These are phyloP conservation scores for Solanum appendiculatum DNA, from an alignment of 257 asterid genomes.

Conservation along the genomic window DNA sequence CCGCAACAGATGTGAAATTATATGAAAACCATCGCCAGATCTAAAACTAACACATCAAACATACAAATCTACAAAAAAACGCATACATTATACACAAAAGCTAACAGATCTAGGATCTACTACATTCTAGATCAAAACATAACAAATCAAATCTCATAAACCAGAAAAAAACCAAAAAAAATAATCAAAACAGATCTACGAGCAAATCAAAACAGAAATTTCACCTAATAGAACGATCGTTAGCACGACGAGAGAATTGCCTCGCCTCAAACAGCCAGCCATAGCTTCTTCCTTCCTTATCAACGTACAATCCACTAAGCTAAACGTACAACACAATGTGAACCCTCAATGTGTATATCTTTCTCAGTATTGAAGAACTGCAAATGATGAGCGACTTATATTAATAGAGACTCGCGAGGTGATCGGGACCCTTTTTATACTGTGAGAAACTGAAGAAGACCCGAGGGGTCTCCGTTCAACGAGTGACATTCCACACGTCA, in stretches of 20 bases:
- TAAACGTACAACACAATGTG: neutral
- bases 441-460: neutral
- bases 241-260: conserved; percentile 17
- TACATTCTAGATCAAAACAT: neutral
- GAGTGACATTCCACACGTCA: neutral
- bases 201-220: neutral
- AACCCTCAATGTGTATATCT: neutral
- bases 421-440: neutral
- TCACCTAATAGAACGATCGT: conserved; percentile 29
- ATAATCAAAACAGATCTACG: neutral
- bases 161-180: neutral
- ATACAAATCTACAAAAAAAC: neutral
- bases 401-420: neutral
- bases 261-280: conserved; percentile 24
- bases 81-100: neutral
- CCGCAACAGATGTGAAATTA: neutral
- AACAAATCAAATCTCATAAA: neutral
- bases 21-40: neutral
- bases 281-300: conserved; percentile 3
- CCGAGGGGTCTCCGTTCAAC: neutral
- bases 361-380: neutral
- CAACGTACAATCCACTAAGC: neutral
- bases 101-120: neutral
- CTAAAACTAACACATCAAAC: neutral
- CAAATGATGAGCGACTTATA: neutral